phyloP scores from a whole-genome alignment of 805 yeast genomes.

The Jamesozyma piceae region DNA sequence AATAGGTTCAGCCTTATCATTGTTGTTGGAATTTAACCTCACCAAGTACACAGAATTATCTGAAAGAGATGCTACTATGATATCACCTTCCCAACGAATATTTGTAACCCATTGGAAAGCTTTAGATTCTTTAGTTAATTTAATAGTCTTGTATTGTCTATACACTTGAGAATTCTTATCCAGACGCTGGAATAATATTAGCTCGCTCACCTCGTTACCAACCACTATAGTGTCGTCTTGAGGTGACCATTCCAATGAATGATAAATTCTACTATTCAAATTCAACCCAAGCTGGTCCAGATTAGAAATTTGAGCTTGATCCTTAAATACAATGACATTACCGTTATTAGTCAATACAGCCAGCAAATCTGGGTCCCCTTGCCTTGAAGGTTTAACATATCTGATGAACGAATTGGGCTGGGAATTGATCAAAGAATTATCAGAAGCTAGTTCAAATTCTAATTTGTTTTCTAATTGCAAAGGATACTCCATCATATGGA shows the following conservation, averaged over 20 bases:
- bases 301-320: conserved; percentile 8
- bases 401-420: conserved; percentile 22
- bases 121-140: not conserved
- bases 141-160: not conserved
- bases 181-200: conserved; percentile 9
- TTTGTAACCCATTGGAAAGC: conserved; percentile 18
- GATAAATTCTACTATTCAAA: conserved; percentile 16
- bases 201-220: conserved; percentile 23
- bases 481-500: conserved; percentile 21
- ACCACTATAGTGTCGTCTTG: conserved; percentile 14
- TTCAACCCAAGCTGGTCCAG: conserved; percentile 14
- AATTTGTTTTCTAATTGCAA: conserved; percentile 20
- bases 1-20: not conserved
- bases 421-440: conserved; percentile 21
- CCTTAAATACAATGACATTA: conserved; percentile 19
- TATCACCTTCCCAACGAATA: conserved; percentile 10
- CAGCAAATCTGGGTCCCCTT: conserved; percentile 9
- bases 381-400: conserved; percentile 17
- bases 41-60: conserved; percentile 21
- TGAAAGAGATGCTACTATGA: conserved; percentile 11
- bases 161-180: not conserved
- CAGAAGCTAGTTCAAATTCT: conserved; percentile 18
- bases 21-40: not conserved
- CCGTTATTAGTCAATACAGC: conserved; percentile 26
- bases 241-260: conserved; percentile 22